Evolutionary conservation across 192 early-diverging fungal species (phyloP), one percentile per base, ranked within the genome.

Genomic region (Paraglomus occultum): DNA sequence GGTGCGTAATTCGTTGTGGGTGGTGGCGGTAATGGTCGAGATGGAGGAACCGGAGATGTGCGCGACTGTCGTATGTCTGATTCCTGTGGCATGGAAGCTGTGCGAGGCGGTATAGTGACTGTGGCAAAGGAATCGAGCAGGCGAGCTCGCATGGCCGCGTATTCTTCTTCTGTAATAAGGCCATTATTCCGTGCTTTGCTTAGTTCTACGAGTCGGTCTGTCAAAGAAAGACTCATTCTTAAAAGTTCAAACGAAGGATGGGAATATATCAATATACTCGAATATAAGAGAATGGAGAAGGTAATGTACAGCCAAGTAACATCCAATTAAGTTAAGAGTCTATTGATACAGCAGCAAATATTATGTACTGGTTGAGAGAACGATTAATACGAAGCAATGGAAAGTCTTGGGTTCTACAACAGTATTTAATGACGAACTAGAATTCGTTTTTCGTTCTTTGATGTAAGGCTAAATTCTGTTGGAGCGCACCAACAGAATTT

Each of bases 141-240:
- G 12, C 58, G 18, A 61, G 58, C 23, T 61, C 58, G 38, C 11
- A 61, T 40, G 8, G 9, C 44, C 44, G 8, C 44, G 44, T 39
- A 61, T 61, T 61, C 58, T 11, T 42, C 58, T n/a, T 61, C 58
- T 43, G 31, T 1, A n/a, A 61, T 23, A 42, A 61, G 58, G 7
- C 23, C 18, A 15, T 42, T 61, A 7, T 61, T 43, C 10, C 8
- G 58, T 14, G 58, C 58, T 2, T 61, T 42, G 15, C 44, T 61
- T 42, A 61, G 38, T 61, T 61, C 58, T 1, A 61, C 9, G 15
- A 61, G 38, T 15, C 58, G 58, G 18, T 61, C 58, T 23, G 58
- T 61, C 58, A 61, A 61, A 8, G 58, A 61, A 23, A 61, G 44
- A 18, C 18, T 61, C 58, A 61, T 61, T 23, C 44, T 61, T n/a